Conservation (phyloP, 495 filamentous ascomycete genomes). For the Aspergillus kassunensis region DNA sequence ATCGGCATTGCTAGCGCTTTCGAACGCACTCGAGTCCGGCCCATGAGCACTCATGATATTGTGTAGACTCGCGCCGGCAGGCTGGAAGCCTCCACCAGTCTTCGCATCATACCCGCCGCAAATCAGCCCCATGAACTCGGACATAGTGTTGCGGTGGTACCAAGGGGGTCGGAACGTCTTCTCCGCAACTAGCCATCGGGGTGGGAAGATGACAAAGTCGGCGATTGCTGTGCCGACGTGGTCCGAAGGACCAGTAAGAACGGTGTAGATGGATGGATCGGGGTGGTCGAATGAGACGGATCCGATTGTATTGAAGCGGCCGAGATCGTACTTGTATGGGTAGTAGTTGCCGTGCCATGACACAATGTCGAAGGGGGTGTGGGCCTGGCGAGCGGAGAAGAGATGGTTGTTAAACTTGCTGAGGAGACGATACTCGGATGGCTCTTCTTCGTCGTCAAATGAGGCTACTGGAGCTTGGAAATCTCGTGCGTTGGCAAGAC, state of each 20-base stretch:
- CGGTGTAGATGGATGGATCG: conserved; percentile 79
- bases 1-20: conserved; percentile 55
- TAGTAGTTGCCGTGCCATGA: conserved; percentile 77
- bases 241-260: conserved; percentile 73
- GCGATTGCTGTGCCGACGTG: conserved; percentile 68
- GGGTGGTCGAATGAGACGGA: conserved; percentile 73
- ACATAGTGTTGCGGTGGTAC: conserved; percentile 83
- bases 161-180: conserved; percentile 79
- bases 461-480: conserved; percentile 79
- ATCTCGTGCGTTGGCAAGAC: conserved; percentile 83
- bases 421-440: conserved; percentile 54
- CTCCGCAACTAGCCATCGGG: conserved; percentile 74
- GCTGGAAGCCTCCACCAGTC: conserved; percentile 59
- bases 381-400: conserved; percentile 66
- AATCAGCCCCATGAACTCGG: conserved; percentile 52
- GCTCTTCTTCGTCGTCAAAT: conserved; percentile 59
- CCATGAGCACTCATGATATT: conserved; percentile 64
- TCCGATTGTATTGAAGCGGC: conserved; percentile 73
- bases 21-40: conserved; percentile 54
- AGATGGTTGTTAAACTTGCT: conserved; percentile 79
- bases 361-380: conserved; percentile 79
- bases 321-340: conserved; percentile 85
- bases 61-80: conserved; percentile 58
- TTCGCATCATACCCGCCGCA: conserved; percentile 67
- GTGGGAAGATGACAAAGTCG: conserved; percentile 82